Evolutionary conservation across 148 eudicot species (phyloP).

Genomic region (Rhododendron molle): DNA sequence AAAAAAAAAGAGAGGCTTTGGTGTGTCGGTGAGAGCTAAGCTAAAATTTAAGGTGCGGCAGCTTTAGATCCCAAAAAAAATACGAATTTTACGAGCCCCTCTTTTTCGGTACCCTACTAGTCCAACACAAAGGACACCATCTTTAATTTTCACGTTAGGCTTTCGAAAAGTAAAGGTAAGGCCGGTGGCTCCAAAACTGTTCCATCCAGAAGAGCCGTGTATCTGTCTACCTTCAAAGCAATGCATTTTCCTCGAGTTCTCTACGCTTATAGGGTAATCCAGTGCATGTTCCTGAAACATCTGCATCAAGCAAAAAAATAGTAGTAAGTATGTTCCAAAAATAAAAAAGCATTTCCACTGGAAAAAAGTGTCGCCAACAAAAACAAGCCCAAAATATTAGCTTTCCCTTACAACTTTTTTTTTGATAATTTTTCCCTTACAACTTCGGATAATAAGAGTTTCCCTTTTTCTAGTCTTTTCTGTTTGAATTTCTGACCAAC

Average conservation of each 20-base stretch:
- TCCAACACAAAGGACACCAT: too few species aligned
- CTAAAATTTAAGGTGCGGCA: too few species aligned
- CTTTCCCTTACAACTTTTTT: background rate
- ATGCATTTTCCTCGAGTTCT: background rate
- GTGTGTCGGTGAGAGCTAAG: too few species aligned
- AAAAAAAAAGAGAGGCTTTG: too few species aligned
- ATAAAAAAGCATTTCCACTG: background rate
- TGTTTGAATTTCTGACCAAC: background rate
- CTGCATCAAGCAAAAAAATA: background rate
- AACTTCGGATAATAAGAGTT: background rate
- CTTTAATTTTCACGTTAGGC: too few species aligned
- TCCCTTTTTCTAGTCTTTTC: background rate
- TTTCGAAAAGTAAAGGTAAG: too few species aligned
- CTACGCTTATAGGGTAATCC: background rate
- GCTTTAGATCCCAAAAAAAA: too few species aligned
- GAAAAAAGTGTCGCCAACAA: background rate
- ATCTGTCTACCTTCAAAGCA: background rate
- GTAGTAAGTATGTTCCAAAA: background rate
- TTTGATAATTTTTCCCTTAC: too few species aligned
- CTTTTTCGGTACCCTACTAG: too few species aligned
- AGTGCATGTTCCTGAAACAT: background rate
- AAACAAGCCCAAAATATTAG: background rate
- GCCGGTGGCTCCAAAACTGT: too few species aligned
- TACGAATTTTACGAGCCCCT: too few species aligned
- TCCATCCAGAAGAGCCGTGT: background rate